Evolutionary conservation across 495 filamentous ascomycete species (phyloP), one percentile per base, ranked within the genome.

Genomic region (Chaetomium tenue): DNA sequence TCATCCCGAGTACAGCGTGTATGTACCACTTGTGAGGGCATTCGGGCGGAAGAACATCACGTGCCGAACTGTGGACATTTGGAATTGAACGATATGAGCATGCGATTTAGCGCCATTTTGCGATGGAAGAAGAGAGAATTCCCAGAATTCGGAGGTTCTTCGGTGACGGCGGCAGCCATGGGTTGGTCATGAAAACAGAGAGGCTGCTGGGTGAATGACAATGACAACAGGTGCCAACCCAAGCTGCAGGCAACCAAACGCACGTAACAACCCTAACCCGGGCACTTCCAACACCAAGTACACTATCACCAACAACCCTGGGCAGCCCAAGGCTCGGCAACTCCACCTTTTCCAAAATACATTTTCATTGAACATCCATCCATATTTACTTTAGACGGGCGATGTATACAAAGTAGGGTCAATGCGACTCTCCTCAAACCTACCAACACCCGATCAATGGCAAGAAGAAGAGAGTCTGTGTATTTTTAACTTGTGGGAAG

Each of bases 11-110:
- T 42, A 57, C 54, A 0, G 37, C 39, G 9, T 30, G 57, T 60
- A 8, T 30, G 57, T 60, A 3, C 20, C 40, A 39, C 46, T 8
- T 15, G 46, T 20, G 15, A n/a, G 40, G 23, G 22, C 25, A 47
- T 47, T 26, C 13, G 28, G 25, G n/a, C 9, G 58, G 28, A 60
- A 60, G 28, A 60, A 60, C 58, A 50, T 60, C 58, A 60, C 58
- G 58, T 60, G 58, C 58, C 44, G 46, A 7, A 18, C n/a, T 5
- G 25, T 39, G 7, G 30, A 22, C 58, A 60, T 39, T 5, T 0
- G 22, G 11, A 51, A 26, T 26, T 26, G 25, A 18, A 33, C 8
- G 52, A 20, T 15, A 2, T n/a, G 18, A 18, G 33, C 54, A 40
- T 40, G 22, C n/a, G 25, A 33, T 37, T 20, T 28, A 20, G 28